These are phyloP conservation scores for Solanum chacoense DNA, from an alignment of 305 asterid genomes.

Conservation along the genomic window DNA sequence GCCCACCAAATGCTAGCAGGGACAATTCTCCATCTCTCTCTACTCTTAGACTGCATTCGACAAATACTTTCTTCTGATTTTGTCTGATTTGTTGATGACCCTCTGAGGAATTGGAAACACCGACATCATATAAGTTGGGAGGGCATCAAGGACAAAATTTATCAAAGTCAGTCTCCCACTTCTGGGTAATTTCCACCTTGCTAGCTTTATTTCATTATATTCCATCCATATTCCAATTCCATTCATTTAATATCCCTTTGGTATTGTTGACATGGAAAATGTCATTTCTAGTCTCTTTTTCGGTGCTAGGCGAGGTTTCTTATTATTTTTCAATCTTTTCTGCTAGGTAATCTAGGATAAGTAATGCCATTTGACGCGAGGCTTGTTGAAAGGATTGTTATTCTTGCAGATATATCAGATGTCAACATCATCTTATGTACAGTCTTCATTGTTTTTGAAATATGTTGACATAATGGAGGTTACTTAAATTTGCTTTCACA, in stretches of 20 bases:
- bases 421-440: background rate
- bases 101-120: background rate
- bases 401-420: background rate
- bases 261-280: background rate
- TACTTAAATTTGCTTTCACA: conserved; percentile 15
- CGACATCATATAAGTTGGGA: background rate
- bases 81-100: background rate
- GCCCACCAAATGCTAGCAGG: background rate
- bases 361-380: background rate
- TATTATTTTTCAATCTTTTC: background rate
- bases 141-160: background rate
- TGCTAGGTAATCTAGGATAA: background rate
- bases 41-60: background rate
- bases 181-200: background rate
- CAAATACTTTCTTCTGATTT: background rate
- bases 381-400: background rate
- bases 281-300: background rate
- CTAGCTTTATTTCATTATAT: background rate
- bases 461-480: background rate
- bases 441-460: background rate
- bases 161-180: background rate
- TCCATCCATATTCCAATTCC: background rate
- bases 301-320: background rate
- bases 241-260: background rate
- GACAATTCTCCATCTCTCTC: background rate